Conservation (phyloP, 495 filamentous ascomycete species). For the Penicillium pulvis region DNA sequence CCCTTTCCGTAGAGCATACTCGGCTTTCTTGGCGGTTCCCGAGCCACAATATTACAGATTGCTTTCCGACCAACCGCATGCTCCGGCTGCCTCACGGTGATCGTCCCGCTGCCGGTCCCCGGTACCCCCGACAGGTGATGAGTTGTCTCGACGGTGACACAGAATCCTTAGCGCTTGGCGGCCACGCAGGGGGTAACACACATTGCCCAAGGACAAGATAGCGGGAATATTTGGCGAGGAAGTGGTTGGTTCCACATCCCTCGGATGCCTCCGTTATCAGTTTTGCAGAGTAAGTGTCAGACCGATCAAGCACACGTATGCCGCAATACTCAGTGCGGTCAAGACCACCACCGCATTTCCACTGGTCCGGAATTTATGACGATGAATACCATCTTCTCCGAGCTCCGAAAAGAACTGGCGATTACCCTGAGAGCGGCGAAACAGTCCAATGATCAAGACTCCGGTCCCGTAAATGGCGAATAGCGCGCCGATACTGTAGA, state of each 20-base stretch:
- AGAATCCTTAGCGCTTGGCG: slow-evolving; percentile 43
- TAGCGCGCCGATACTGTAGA: slow-evolving; percentile 90
- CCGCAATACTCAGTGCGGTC: slow-evolving; percentile 51
- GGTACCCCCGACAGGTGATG: slow-evolving; percentile 13
- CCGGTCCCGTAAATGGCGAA: slow-evolving; percentile 90
- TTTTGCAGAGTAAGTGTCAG: slow-evolving; percentile 63
- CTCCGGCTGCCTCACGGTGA: slow-evolving; percentile 16
- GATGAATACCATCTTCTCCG: slow-evolving; percentile 64
- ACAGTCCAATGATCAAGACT: slow-evolving; percentile 76
- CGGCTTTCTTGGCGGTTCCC: slow-evolving; percentile 25
- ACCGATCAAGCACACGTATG: slow-evolving; percentile 78
- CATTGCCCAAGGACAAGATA: slow-evolving; percentile 12
- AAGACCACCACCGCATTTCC: slow-evolving; percentile 31
- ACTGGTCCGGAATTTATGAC: slow-evolving; percentile 72
- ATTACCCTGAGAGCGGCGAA: slow-evolving; percentile 86
- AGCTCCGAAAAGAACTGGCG: slow-evolving; percentile 86
- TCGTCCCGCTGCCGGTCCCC: slow-evolving; percentile 7
- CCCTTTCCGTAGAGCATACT: slow-evolving; percentile 21
- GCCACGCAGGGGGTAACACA: slow-evolving; percentile 36
- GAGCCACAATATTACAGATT: slow-evolving; percentile 15
- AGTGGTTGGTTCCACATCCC: slow-evolving; percentile 7
- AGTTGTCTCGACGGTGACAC: slow-evolving; percentile 18
- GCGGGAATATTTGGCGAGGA: slow-evolving; percentile 5
- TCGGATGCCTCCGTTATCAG: slow-evolving; percentile 16
- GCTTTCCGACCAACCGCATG: slow-evolving; percentile 25